Percentiles rank a stretch among this genome's conserved stretches.
Evolutionary conservation across 768 basidiomycete genomes (phyloP).

Genomic region (Leccinellum albellum): DNA sequence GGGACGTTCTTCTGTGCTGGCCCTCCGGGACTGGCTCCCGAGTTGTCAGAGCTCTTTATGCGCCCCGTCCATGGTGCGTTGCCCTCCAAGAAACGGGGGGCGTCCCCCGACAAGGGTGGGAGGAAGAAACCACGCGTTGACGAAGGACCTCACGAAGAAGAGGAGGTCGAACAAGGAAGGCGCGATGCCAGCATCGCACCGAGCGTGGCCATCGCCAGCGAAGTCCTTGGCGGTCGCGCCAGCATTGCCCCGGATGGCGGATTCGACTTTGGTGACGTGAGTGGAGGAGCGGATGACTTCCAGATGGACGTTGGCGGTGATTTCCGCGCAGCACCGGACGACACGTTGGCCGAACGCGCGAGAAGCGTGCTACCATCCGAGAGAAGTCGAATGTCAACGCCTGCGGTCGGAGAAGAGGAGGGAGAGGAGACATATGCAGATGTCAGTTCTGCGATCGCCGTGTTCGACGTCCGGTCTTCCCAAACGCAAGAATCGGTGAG

Average conservation of each 20-base stretch:
- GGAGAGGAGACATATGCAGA: slow-evolving; percentile 68
- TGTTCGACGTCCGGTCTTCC: slow-evolving; percentile 67
- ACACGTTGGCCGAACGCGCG: slow-evolving; percentile 34
- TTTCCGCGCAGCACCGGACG: slow-evolving; percentile 32
- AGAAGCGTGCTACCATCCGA: slow-evolving; percentile 54
- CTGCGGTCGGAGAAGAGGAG: slow-evolving; percentile 59
- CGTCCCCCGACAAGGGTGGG: slow-evolving; percentile 53
- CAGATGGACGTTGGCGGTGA: slow-evolving; percentile 63
- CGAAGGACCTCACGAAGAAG: slow-evolving; percentile 44
- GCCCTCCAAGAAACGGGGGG: slow-evolving; percentile 57
- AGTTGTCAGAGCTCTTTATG: slow-evolving; percentile 81
- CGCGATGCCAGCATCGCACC: slow-evolving; percentile 63
- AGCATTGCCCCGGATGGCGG: slow-evolving; percentile 54
- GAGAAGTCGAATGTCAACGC: slow-evolving; percentile 64
- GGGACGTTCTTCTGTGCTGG: slow-evolving; percentile 79
- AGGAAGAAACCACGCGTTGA: slow-evolving; percentile 59
- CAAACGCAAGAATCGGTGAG: slow-evolving; percentile 43
- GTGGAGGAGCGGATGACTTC: slow-evolving; percentile 59
- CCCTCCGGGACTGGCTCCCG: slow-evolving; percentile 78
- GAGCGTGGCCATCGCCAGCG: slow-evolving; percentile 56
- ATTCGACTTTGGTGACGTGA: slow-evolving; percentile 62
- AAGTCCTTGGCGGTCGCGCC: slow-evolving; percentile 47
- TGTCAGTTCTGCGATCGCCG: slow-evolving; percentile 70
- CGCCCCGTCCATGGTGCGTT: slow-evolving; percentile 56
- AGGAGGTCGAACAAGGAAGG: slow-evolving; percentile 68